phyloP scores from a whole-genome alignment of 495 filamentous ascomycete genomes.

The Talaromyces borbonicus region DNA sequence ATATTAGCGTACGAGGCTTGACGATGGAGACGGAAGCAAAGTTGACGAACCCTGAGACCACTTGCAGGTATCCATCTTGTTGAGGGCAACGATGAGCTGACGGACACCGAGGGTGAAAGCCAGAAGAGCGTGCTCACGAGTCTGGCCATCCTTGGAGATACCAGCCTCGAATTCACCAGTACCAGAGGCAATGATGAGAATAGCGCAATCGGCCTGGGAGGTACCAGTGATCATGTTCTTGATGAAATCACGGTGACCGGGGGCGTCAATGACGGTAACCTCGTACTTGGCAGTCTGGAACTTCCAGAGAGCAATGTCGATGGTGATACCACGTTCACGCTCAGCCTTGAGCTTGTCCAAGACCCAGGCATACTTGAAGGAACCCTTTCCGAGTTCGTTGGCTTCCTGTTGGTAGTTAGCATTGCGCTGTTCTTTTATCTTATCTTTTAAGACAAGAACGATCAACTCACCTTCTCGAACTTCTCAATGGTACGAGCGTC shows the following conservation, averaged over 20 bases:
- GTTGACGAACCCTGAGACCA: conserved; percentile 62
- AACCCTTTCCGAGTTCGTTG: conserved; percentile 98
- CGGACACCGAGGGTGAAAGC: conserved; percentile 99
- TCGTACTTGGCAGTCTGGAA: conserved; percentile 99
- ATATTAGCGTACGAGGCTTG: not conserved
- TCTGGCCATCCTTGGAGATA: conserved; percentile 99
- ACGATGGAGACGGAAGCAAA: not conserved
- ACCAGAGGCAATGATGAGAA: conserved; percentile 99
- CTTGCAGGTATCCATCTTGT: conserved; percentile 99
- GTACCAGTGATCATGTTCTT: conserved; percentile 99
- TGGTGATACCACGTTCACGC: conserved; percentile 99
- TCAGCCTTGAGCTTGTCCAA: conserved; percentile 99
- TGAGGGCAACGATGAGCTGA: conserved; percentile 99
- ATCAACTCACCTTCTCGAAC: conserved; percentile 90
- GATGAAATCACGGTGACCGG: conserved; percentile 99
- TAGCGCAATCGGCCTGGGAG: conserved; percentile 97
- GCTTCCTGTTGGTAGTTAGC: conserved; percentile 62
- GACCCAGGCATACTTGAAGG: conserved; percentile 99
- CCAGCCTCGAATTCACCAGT: conserved; percentile 99
- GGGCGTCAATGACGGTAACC: conserved; percentile 98
- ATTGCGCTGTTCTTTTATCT: conserved; percentile 13
- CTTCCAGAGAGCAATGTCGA: conserved; percentile 99
- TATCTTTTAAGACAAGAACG: conserved; percentile 8
- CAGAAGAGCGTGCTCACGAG: conserved; percentile 99
- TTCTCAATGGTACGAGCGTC: conserved; percentile 99